Conservation (phyloP, 176 grass and related monocot genomes). For the Rhynchospora breviuscula region DNA sequence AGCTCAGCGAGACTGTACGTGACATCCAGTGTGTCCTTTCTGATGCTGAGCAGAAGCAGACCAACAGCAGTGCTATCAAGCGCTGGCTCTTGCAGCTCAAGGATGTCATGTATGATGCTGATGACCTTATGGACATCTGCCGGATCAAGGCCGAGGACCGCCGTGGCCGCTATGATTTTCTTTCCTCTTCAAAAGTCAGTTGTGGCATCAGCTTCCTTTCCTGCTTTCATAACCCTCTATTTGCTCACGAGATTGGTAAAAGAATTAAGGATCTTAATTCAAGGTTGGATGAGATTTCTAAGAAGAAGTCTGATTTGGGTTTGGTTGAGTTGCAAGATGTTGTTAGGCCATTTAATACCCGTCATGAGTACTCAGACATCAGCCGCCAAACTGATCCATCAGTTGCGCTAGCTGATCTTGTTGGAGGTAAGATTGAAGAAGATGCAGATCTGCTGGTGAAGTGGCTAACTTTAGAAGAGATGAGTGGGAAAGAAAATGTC, state of each 20-base stretch:
- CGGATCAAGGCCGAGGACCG: conserved; percentile 17
- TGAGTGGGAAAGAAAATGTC: not conserved
- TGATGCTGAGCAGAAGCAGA: conserved; percentile 21
- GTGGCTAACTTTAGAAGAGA: not conserved
- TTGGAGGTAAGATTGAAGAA: conserved; percentile 16
- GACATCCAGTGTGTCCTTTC: conserved; percentile 23
- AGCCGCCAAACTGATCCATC: not conserved
- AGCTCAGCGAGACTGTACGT: no score
- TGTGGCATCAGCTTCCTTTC: not conserved
- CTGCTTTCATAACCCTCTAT: not conserved
- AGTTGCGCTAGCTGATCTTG: not conserved
- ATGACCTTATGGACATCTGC: conserved; percentile 26
- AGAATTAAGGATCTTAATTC: conserved; percentile 27
- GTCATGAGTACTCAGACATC: not conserved
- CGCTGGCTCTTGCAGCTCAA: conserved; percentile 25
- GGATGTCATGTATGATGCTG: no score
- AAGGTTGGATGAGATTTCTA: conserved; percentile 11
- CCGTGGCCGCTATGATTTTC: no score
- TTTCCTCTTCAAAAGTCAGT: not conserved
- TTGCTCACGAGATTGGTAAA: not conserved
- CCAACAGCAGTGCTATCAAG: not conserved
- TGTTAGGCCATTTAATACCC: not conserved
- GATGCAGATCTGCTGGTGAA: conserved; percentile 8
- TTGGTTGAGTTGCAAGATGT: not conserved
- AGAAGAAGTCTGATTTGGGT: not conserved